A percentile compares a stretch with the other conserved stretches of the same genome.
phyloP scores from a whole-genome alignment of 2,329 filamentous ascomycete genomes.

The Teratosphaeria gauchensis region DNA sequence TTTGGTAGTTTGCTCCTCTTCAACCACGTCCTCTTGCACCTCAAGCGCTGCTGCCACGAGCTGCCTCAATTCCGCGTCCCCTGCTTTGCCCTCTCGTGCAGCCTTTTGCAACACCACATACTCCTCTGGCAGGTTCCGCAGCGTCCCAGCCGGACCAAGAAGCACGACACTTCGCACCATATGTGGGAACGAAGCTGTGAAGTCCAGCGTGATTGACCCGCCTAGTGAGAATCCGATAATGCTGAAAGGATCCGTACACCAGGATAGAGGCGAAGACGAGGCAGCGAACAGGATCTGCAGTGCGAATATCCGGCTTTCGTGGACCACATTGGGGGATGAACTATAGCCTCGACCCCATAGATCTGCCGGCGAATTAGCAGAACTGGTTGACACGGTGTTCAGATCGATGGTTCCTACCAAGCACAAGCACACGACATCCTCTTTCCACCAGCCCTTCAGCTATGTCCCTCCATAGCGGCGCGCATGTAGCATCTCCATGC shows the following conservation, averaged over 20 bases:
- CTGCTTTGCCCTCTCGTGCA: not conserved
- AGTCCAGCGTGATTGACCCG: constrained; percentile 13
- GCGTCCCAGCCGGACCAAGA: constrained; percentile 11
- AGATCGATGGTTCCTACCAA: constrained; percentile 14
- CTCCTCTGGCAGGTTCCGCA: constrained; percentile 6
- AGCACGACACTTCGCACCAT: constrained; percentile 10
- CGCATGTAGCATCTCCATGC: constrained; percentile 21
- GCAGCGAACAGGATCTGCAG: constrained; percentile 9
- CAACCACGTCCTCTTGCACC: not conserved
- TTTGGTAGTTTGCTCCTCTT: not conserved
- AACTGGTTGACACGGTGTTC: not conserved
- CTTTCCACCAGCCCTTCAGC: constrained; percentile 17
- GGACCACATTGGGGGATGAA: constrained; percentile 1
- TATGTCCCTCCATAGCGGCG: constrained; percentile 13
- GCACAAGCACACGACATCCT: constrained; percentile 24
- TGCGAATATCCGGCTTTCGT: not conserved
- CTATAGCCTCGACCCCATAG: constrained; percentile 10
- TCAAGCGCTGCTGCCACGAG: not conserved
- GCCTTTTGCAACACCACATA: constrained; percentile 3
- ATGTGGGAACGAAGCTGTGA: constrained; percentile 10
- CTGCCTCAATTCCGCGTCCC: not conserved
- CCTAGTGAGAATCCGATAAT: constrained; percentile 13
- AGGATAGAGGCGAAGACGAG: constrained; percentile 6
- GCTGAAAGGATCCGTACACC: constrained; percentile 4
- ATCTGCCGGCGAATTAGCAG: constrained; percentile 2